Base-by-base conservation (phyloP, 257 asterid genomes). In the Solanum paucissectum region DNA sequence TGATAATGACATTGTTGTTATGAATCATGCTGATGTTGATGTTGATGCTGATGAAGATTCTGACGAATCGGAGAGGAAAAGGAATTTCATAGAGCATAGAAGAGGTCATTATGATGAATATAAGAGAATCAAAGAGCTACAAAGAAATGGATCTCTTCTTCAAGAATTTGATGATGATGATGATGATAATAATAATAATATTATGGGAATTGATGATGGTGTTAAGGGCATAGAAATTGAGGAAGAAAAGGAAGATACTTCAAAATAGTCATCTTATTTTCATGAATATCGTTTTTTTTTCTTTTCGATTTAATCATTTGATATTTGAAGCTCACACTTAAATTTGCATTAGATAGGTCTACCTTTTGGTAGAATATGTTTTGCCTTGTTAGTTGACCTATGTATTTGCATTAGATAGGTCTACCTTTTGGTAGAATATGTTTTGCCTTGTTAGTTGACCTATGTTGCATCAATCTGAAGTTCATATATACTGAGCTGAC, bases 31-130 rank as follows among this genome's bases (percentile, higher is more conserved):
- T 9, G 84, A 23, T 5, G 55, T 5, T 21, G 83, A 38, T 4
- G 34, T 3, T 6, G 83, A 40, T 13, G 37, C 46, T 10, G 84
- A 23, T 5, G 58, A 75, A 20, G 60, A 38, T 40, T 8, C 13
- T 0, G 66, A 81, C 6, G 68, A 81, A 18, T 81, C 25, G 6
- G 85, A 46, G 8, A 81, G 68, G 68, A 81, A 81, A 81, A 81
- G 42, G 18, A 81, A 20, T 81, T 81, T 81, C 42, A 81, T 81
- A 81, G 85, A 81, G 29, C 85, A 46, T 81, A 81, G 85, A 18
- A 81, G 85, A 81, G 85, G 85, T 12, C 85, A 81, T 46, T 81
- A 81, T 81, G 85, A 81, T 81, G 85, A 81, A 81, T 81, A 81
- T 29, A 81, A 81, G 85, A 81, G 85, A 46, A 81, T 81, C 68